Percentiles rank a stretch among this genome's conserved stretches.
Evolutionary conservation across 768 basidiomycete species (phyloP).

Genomic region (Panellus pusillus): DNA sequence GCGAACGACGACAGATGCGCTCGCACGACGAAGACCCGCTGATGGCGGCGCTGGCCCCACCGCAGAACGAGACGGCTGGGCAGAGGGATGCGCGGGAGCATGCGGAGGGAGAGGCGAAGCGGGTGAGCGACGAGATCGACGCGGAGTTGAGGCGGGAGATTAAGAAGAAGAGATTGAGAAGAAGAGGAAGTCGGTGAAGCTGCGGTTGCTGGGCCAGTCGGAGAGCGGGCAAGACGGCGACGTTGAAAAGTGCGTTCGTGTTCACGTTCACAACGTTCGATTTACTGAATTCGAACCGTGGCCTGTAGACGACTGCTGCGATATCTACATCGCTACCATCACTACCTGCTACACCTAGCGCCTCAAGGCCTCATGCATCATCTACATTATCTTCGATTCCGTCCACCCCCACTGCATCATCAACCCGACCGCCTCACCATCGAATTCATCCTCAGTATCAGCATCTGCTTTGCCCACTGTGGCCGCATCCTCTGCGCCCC

Average conservation of each 20-base stretch:
- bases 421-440: constrained; percentile 27
- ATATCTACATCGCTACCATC: constrained; percentile 31
- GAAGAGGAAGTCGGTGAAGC: constrained; percentile 68
- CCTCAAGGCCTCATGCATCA: too few relatives aligned
- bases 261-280: too few relatives aligned
- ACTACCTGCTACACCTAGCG: constrained; percentile 26
- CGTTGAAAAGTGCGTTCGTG: constrained; percentile 62
- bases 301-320: constrained; percentile 31
- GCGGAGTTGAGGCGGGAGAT: constrained; percentile 67
- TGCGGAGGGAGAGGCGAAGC: constrained; percentile 62
- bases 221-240: constrained; percentile 82
- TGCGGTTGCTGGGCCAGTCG: constrained; percentile 63
- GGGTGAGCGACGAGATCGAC: constrained; percentile 74
- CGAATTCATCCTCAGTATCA: constrained; percentile 28
- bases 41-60: constrained; percentile 58
- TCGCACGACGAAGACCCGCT: constrained; percentile 59
- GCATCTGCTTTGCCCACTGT: constrained; percentile 25
- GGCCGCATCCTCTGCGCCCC: constrained; percentile 23
- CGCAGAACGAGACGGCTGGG: constrained; percentile 59
- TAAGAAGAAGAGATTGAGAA: constrained; percentile 51
- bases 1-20: too few relatives aligned
- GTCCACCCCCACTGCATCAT: constrained; percentile 31
- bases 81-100: constrained; percentile 55
- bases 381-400: constrained; percentile 31
- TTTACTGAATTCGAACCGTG: too few relatives aligned